These are phyloP conservation scores for Trichoderma pleuroti DNA, from an alignment of 2,329 filamentous ascomycete species.

Conservation along the genomic window DNA sequence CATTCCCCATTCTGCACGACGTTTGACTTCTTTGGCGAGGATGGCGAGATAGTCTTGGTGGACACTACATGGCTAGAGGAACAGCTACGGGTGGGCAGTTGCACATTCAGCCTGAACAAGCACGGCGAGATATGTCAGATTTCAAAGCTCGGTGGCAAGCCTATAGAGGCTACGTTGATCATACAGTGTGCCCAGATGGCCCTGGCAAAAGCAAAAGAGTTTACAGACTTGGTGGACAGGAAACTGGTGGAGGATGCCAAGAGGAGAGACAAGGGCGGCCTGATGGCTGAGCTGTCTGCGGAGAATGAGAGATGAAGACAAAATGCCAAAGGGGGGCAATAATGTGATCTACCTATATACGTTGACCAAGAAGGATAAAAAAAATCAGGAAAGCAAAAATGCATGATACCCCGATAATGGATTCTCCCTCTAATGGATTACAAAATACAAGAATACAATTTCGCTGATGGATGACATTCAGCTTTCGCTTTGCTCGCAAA, in stretches of 20 bases:
- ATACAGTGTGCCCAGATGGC: conserved; percentile 74
- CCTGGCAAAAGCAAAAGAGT: conserved; percentile 73
- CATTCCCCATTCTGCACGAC: conserved; percentile 91
- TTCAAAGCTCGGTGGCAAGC: conserved; percentile 80
- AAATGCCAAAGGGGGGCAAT: conserved; percentile 5
- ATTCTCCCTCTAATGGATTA: neutral
- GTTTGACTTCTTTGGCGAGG: conserved; percentile 76
- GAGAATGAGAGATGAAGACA: conserved; percentile 68
- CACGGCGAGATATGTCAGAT: conserved; percentile 90
- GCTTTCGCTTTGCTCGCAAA: neutral
- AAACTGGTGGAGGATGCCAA: conserved; percentile 75
- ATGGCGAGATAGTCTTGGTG: conserved; percentile 64
- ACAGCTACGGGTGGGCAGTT: conserved; percentile 67
- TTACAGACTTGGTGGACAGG: conserved; percentile 69
- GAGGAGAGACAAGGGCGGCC: conserved; percentile 71
- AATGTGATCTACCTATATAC: conserved; percentile 7
- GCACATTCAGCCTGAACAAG: conserved; percentile 81
- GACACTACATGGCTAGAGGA: conserved; percentile 74
- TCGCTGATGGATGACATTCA: neutral
- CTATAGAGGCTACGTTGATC: conserved; percentile 75
- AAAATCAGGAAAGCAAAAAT: conserved; percentile 24
- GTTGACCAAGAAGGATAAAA: neutral
- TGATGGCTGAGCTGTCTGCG: conserved; percentile 72
- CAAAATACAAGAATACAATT: neutral
- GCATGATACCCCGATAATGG: conserved; percentile 29